A percentile compares a stretch with the other conserved stretches of the same genome.
These are phyloP conservation scores for Penicillium thymicola DNA, from an alignment of 2,329 filamentous ascomycete genomes.

Conservation along the genomic window DNA sequence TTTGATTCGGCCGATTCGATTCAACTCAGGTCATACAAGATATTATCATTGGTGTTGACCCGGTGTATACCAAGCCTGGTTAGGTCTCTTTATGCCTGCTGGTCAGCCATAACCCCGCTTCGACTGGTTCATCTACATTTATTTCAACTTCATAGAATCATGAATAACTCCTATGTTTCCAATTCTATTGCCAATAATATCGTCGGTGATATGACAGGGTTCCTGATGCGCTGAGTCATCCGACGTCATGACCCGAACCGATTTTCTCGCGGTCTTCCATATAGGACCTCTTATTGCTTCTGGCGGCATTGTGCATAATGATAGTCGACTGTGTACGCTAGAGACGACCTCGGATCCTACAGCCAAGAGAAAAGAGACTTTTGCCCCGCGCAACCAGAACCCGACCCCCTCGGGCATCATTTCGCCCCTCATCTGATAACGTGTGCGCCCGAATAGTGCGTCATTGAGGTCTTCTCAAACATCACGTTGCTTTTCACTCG, in stretches of 20 bases:
- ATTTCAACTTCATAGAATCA: neutral
- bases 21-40: neutral
- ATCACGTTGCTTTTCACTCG: constrained; percentile 31
- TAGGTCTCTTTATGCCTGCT: neutral
- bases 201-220: neutral
- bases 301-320: constrained; percentile 9
- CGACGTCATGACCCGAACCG: constrained; percentile 21
- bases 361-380: neutral
- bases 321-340: constrained; percentile 12
- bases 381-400: neutral
- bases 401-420: constrained; percentile 5
- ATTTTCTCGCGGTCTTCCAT: constrained; percentile 13
- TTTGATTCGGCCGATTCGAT: neutral
- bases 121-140: neutral
- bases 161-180: neutral
- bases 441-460: constrained; percentile 15
- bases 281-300: constrained; percentile 4
- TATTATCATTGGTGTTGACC: neutral
- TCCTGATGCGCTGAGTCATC: constrained; percentile 21
- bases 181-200: neutral
- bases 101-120: neutral
- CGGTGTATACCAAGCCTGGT: neutral
- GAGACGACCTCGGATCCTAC: neutral
- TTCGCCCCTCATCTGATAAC: constrained; percentile 17
- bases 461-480: constrained; percentile 16